These are phyloP conservation scores for Syzygium jambos DNA, from an alignment of 345 rosid genomes.

Conservation along the genomic window DNA sequence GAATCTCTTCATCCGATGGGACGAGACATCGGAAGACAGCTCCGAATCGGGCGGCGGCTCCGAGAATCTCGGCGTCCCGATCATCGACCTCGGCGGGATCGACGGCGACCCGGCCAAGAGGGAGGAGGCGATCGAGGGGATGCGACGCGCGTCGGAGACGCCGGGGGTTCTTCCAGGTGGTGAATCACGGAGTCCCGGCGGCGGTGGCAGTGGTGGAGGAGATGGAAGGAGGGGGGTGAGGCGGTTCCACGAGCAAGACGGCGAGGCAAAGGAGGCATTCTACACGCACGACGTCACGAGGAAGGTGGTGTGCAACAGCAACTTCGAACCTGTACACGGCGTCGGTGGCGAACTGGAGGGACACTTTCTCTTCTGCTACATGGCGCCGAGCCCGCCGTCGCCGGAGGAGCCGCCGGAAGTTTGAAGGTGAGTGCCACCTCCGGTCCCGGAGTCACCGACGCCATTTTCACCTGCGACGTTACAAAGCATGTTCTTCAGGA, in stretches of 20 bases:
- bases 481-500: background rate
- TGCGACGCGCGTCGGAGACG: constrained; percentile 21
- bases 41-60: background rate
- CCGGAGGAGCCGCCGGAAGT: constrained; percentile 23
- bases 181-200: constrained; percentile 24
- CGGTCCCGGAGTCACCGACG: background rate
- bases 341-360: constrained; percentile 29
- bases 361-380: constrained; percentile 8
- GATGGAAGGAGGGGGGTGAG: constrained; percentile 12
- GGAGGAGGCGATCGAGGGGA: background rate
- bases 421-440: constrained; percentile 14
- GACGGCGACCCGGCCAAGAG: background rate
- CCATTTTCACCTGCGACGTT: background rate
- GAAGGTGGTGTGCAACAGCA: constrained; percentile 18
- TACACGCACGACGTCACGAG: background rate
- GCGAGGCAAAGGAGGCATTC: constrained; percentile 8
- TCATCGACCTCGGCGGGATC: constrained; percentile 15
- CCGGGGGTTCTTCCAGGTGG: constrained; percentile 42
- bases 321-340: constrained; percentile 16
- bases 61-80: constrained; percentile 3
- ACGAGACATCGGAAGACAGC: background rate
- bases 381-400: constrained; percentile 19
- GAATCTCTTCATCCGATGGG: background rate
- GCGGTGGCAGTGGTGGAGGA: constrained; percentile 7
- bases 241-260: constrained; percentile 23